Evolutionary conservation across 179 eudicot species (phyloP).

Genomic region (Spinacia oleracea): DNA sequence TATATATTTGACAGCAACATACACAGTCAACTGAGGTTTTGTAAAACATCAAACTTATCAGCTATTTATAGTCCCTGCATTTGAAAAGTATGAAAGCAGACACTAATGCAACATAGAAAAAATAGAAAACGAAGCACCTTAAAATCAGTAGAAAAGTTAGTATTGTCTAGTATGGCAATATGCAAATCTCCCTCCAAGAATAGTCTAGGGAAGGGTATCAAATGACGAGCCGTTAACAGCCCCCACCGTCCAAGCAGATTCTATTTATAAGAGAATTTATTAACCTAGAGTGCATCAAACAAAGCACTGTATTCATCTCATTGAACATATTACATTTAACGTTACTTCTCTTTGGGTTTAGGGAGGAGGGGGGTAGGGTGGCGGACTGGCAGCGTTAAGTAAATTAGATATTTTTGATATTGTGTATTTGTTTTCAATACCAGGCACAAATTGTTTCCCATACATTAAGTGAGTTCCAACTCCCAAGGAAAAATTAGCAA

Average conservation of each 20-base stretch:
- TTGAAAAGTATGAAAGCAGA: background rate
- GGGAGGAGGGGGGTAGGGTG: no score
- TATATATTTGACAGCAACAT: background rate
- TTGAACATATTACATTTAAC: background rate
- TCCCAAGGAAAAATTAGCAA: constrained; percentile 1
- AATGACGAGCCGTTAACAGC: background rate
- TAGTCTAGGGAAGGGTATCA: background rate
- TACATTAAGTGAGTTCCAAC: constrained; percentile 7
- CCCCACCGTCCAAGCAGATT: background rate
- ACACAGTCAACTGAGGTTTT: background rate
- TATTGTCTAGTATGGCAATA: no score
- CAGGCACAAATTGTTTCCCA: background rate
- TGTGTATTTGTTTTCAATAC: background rate
- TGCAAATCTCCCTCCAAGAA: background rate
- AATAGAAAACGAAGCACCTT: background rate
- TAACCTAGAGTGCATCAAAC: background rate
- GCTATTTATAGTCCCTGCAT: background rate
- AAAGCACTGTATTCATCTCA: background rate
- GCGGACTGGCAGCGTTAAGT: no score
- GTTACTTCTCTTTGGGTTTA: background rate
- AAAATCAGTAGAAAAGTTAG: constrained; percentile 5
- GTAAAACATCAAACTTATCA: background rate
- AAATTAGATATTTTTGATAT: background rate
- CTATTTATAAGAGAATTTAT: background rate
- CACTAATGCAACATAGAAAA: background rate